Percentiles rank a stretch among this genome's conserved stretches.
phyloP scores from a whole-genome alignment of 345 rosid genomes.

The Murraya paniculata region DNA sequence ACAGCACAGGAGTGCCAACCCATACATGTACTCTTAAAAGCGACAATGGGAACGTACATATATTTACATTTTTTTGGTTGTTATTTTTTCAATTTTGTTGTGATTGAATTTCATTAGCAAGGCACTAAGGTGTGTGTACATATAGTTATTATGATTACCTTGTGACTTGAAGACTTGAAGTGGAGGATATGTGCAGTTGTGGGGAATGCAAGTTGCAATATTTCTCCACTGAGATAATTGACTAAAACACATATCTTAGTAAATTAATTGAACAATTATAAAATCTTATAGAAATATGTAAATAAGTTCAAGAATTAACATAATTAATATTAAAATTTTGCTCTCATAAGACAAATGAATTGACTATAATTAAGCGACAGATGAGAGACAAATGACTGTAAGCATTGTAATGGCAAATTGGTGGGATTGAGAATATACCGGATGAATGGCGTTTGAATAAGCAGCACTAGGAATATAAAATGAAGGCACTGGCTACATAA shows the following conservation, averaged over 20 bases:
- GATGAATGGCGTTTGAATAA: neutral
- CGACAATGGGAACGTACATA: slow-evolving; percentile 10
- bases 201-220: neutral
- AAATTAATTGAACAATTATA: too few relatives aligned
- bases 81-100: neutral
- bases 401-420: neutral
- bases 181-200: neutral
- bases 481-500: neutral
- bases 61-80: neutral
- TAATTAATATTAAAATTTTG: neutral
- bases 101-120: neutral
- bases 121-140: too few relatives aligned
- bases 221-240: neutral
- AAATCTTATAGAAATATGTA: neutral
- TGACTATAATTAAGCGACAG: neutral
- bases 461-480: neutral
- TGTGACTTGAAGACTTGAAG: too few relatives aligned
- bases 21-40: neutral
- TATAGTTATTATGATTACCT: neutral
- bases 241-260: neutral
- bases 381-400: neutral
- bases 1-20: neutral
- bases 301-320: neutral
- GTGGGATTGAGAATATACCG: neutral
- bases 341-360: too few relatives aligned